Base-by-base conservation (phyloP, 2,329 filamentous ascomycete genomes). In the Stagonosporopsis tanaceti region DNA sequence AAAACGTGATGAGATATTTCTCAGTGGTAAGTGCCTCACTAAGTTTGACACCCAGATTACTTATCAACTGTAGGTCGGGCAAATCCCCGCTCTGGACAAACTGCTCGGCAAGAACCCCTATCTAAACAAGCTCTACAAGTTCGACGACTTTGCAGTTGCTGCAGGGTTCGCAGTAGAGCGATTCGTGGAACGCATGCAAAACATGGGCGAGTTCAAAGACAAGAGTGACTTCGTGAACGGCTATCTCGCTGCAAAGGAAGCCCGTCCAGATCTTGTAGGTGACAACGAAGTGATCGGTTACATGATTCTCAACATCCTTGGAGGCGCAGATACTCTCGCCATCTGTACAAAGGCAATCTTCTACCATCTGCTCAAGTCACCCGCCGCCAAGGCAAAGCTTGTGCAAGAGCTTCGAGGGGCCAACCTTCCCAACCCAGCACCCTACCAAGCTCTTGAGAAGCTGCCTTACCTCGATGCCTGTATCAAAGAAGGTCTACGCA, bases 381-480 rank as follows among this genome's bases (percentile, higher is more conserved):
- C 70, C 8, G 12, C 38, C 20, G 60, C 61, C 17, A 60, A 70
- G 27, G 47, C 51, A 2, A 64, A 59, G 7, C 65, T 75, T 6
- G 55, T 67, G 1, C n/a, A 57, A 9, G 69, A 75, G 47, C 66
- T 75, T 15, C 62, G 51, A 22, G 37, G 46, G 22, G 64, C 67
- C 28, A 40, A 53, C n/a, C 50, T 64, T 12, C n/a, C 58, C n/a
- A 62, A 54, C 53, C 65, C 63, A 7, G 45, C 66, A 5, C 47
- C 59, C n/a, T 72, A 69, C 48, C 37, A 52, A 11, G 14, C 57
- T 4, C 64, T 68, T 11, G 55, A 63, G 25, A 47, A 69, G 9
- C 68, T 81, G 2, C 77, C 79, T 0, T 82, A 81, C 61, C 69
- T 81, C 6, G 76, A 79, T 53, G 80, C 80, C 5, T 80, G 78